Evolutionary conservation across 2,329 filamentous ascomycete genomes (phyloP).

Genomic region (Aureobasidium sp.): DNA sequence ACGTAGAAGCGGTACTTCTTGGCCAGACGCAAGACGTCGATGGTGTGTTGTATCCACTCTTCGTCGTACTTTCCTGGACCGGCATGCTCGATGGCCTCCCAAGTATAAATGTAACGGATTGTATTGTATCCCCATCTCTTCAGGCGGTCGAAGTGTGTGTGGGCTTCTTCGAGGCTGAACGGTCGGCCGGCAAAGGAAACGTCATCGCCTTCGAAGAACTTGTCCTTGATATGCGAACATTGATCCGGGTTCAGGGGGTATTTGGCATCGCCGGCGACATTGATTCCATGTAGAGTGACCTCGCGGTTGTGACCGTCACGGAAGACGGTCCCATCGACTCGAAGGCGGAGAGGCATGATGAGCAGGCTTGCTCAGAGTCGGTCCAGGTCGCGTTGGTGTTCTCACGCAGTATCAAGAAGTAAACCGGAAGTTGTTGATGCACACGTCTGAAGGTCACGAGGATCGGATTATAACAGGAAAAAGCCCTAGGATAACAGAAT

Average conservation of each 20-base stretch:
- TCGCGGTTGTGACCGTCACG: constrained; percentile 74
- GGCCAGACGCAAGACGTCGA: constrained; percentile 71
- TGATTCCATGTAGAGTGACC: constrained; percentile 85
- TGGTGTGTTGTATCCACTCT: constrained; percentile 84
- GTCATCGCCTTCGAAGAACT: constrained; percentile 88
- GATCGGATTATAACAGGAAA: not conserved
- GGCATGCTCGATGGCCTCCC: constrained; percentile 94
- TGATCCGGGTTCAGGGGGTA: constrained; percentile 71
- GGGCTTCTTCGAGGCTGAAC: constrained; percentile 73
- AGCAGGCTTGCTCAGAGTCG: not conserved
- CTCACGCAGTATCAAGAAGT: not conserved
- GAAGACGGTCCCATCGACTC: constrained; percentile 78
- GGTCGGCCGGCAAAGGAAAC: constrained; percentile 83
- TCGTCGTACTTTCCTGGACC: constrained; percentile 92
- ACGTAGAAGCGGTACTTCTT: constrained; percentile 90
- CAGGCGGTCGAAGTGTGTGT: constrained; percentile 75
- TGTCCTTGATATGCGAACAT: constrained; percentile 66
- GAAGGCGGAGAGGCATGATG: constrained; percentile 69
- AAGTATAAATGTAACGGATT: constrained; percentile 93
- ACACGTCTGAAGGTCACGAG: not conserved
- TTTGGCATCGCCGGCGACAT: constrained; percentile 85
- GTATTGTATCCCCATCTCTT: constrained; percentile 92
- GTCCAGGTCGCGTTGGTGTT: not conserved
- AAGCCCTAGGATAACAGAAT: not conserved
- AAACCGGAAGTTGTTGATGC: not conserved